A percentile compares a stretch with the other conserved stretches of the same genome.
phyloP scores from a whole-genome alignment of 2,329 filamentous ascomycete genomes.

The Drechmeria coniospora region DNA sequence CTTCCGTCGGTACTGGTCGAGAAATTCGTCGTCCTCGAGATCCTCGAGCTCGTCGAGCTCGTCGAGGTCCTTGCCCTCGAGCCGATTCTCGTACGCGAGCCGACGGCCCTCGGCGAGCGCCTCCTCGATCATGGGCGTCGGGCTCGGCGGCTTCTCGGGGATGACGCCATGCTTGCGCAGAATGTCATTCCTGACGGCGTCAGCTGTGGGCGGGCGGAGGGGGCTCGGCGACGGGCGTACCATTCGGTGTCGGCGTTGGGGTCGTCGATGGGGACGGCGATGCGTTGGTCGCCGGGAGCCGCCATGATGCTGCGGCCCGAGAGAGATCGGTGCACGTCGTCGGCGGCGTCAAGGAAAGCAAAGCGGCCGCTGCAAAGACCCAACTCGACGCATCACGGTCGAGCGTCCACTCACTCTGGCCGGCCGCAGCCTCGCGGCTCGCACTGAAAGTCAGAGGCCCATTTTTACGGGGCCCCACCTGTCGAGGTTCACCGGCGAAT shows the following conservation, averaged over 20 bases:
- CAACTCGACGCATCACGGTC: too few species aligned
- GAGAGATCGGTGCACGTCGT: too few species aligned
- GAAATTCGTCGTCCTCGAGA: conserved; percentile 82
- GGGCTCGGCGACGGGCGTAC: conserved; percentile 29
- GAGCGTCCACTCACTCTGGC: too few species aligned
- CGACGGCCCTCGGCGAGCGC: conserved; percentile 71
- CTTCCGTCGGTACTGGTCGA: conserved; percentile 77
- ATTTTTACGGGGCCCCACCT: background rate
- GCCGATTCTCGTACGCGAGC: conserved; percentile 76
- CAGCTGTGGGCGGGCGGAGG: conserved; percentile 2
- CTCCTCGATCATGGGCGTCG: conserved; percentile 91
- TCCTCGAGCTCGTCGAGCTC: conserved; percentile 91
- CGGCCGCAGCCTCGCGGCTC: too few species aligned
- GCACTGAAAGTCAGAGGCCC: too few species aligned
- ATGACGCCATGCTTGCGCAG: conserved; percentile 92
- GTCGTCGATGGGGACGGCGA: conserved; percentile 77
- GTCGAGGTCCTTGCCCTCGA: conserved; percentile 89
- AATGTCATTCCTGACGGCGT: conserved; percentile 74
- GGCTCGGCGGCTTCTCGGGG: conserved; percentile 92
- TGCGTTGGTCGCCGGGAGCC: conserved; percentile 46
- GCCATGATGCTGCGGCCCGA: conserved; percentile 30
- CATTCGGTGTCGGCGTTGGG: conserved; percentile 98
- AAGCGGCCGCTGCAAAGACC: too few species aligned
- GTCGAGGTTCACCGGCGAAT: background rate
- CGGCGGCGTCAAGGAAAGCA: too few species aligned